Evolutionary conservation across 768 basidiomycete genomes (phyloP).

Genomic region (Neoboletus magnificus): DNA sequence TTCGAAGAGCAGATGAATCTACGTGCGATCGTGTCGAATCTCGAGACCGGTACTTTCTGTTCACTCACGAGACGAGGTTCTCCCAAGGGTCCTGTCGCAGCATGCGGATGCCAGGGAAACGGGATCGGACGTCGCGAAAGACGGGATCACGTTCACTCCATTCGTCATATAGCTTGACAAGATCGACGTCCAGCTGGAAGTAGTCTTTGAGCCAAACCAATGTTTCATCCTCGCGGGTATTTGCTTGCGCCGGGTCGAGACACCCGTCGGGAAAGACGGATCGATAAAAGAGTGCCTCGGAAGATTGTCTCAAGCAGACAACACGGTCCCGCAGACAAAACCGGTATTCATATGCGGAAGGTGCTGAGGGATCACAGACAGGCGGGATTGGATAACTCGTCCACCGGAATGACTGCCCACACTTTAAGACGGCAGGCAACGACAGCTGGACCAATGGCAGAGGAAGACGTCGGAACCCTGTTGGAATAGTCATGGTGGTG

Average conservation of each 20-base stretch:
- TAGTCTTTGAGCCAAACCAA: slow-evolving; percentile 78
- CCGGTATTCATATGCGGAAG: slow-evolving; percentile 63
- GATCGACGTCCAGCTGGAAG: slow-evolving; percentile 81
- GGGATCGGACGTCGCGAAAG: slow-evolving; percentile 58
- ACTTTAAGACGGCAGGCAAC: slow-evolving; percentile 73
- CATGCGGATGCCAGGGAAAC: slow-evolving; percentile 81
- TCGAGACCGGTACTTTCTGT: slow-evolving; percentile 1
- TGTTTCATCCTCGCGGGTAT: slow-evolving; percentile 57
- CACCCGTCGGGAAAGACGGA: slow-evolving; percentile 54
- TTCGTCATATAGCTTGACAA: slow-evolving; percentile 63
- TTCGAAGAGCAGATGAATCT: slow-evolving; percentile 99
- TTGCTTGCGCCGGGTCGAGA: slow-evolving; percentile 30
- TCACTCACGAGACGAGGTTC: slow-evolving; percentile 83
- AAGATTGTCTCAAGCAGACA: slow-evolving; percentile 74
- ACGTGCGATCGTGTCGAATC: slow-evolving; percentile 8
- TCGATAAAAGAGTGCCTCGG: slow-evolving; percentile 64
- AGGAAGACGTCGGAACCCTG: slow-evolving; percentile 57
- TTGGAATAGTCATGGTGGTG: slow-evolving; percentile 11
- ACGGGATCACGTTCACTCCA: slow-evolving; percentile 77
- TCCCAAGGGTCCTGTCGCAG: slow-evolving; percentile 96
- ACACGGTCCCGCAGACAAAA: slow-evolving; percentile 80
- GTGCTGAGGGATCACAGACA: slow-evolving; percentile 9
- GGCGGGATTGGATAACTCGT: slow-evolving; percentile 39
- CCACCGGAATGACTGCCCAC: slow-evolving; percentile 89
- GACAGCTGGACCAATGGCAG: slow-evolving; percentile 67